phyloP scores from a whole-genome alignment of 2,329 filamentous ascomycete species.

The Pestalotiopsis sp. region DNA sequence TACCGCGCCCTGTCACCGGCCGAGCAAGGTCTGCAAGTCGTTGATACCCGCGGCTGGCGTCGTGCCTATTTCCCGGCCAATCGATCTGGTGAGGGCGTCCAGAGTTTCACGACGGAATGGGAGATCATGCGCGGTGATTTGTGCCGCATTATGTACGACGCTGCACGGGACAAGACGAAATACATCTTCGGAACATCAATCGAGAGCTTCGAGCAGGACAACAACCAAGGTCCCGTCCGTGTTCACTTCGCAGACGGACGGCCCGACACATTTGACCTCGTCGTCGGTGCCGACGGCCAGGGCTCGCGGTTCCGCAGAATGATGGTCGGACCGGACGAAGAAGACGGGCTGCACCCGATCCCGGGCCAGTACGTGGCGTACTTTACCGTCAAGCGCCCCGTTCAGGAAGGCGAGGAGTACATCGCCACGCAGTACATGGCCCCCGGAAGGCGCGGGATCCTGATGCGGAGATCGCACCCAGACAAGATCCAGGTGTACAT shows the following conservation, averaged over 20 bases:
- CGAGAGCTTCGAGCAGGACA: constrained; percentile 28
- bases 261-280: constrained; percentile 47
- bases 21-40: constrained; percentile 50
- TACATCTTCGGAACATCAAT: constrained; percentile 37
- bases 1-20: constrained; percentile 40
- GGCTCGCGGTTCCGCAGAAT: constrained; percentile 47
- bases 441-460: constrained; percentile 37
- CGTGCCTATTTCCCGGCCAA: constrained; percentile 43
- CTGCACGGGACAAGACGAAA: constrained; percentile 30
- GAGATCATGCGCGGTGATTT: constrained; percentile 64
- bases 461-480: constrained; percentile 38
- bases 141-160: constrained; percentile 50
- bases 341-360: constrained; percentile 27
- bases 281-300: constrained; percentile 59
- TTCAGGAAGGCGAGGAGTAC: constrained; percentile 24
- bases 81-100: constrained; percentile 41
- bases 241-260: constrained; percentile 47
- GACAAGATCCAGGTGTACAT: constrained; percentile 40
- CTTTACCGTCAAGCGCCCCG: constrained; percentile 38
- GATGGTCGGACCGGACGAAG: constrained; percentile 32
- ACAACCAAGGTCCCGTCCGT: constrained; percentile 27
- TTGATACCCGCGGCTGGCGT: constrained; percentile 41
- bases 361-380: constrained; percentile 39
- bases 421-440: constrained; percentile 33
- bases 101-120: constrained; percentile 55